Percentiles rank a stretch among this genome's conserved stretches.
These are phyloP conservation scores for Chalara sp. DNA, from an alignment of 2,329 filamentous ascomycete species.

Conservation along the genomic window DNA sequence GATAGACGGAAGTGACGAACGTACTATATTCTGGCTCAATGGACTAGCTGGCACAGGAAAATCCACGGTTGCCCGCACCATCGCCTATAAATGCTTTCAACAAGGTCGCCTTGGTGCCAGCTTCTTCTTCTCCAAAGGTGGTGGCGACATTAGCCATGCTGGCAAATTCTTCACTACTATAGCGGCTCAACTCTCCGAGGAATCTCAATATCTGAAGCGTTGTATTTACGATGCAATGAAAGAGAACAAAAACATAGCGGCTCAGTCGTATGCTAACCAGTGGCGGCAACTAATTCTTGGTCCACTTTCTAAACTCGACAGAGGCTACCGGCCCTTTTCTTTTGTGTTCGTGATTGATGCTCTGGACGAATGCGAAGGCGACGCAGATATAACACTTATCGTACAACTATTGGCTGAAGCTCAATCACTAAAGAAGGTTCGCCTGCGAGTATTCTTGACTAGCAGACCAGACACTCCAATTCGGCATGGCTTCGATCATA, in stretches of 20 bases:
- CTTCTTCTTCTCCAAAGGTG: conserved; percentile 24
- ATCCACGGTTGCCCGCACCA: conserved; percentile 1
- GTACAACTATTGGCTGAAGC: background rate
- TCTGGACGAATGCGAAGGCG: conserved; percentile 18
- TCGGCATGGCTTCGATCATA: conserved; percentile 10
- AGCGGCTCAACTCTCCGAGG: conserved; percentile 5
- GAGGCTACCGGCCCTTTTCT: background rate
- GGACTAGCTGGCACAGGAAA: conserved; percentile 21
- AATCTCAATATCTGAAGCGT: conserved; percentile 2
- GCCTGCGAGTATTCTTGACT: conserved; percentile 21
- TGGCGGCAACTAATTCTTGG: conserved; percentile 34
- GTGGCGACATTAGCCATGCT: conserved; percentile 14
- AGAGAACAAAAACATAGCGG: conserved; percentile 7
- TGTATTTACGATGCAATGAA: conserved; percentile 7
- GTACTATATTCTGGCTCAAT: conserved; percentile 26
- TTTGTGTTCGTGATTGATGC: conserved; percentile 21
- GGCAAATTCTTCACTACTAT: conserved; percentile 11
- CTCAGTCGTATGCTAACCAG: conserved; percentile 33
- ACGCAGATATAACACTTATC: background rate
- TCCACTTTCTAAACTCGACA: conserved; percentile 27
- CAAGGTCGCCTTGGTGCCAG: conserved; percentile 17
- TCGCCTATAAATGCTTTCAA: conserved; percentile 2
- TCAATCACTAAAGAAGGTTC: background rate
- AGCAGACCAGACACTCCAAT: conserved; percentile 21
- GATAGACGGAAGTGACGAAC: conserved; percentile 3